A percentile compares a stretch with the other conserved stretches of the same genome.
Conservation (phyloP, 192 early-diverging fungal genomes). For the Backusella australiensis region DNA sequence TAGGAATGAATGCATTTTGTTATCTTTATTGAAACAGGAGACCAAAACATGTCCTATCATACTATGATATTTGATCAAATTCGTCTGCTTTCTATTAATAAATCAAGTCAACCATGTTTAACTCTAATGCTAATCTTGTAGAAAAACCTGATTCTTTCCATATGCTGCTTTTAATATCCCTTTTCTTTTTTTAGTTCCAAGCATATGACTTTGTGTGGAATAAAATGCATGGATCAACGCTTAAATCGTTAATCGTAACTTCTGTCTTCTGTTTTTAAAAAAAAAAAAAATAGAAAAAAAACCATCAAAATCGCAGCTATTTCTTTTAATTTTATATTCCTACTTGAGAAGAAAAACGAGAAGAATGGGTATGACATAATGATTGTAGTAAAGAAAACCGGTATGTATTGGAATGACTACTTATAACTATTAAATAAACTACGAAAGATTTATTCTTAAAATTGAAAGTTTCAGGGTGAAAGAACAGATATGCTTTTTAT, state of each 20-base stretch:
- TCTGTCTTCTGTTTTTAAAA: background rate
- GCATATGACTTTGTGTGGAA: background rate
- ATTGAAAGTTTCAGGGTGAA: too few species aligned
- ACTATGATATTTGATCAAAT: background rate
- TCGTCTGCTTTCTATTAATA: background rate
- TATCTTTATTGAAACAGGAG: background rate
- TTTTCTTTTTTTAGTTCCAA: background rate
- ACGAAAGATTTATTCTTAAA: too few species aligned
- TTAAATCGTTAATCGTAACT: background rate
- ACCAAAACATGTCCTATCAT: background rate
- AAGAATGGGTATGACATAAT: background rate
- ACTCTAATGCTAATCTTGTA: background rate
- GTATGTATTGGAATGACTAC: too few species aligned
- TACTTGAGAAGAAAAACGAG: background rate
- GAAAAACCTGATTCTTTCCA: background rate
- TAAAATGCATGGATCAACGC: background rate
- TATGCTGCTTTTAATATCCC: background rate
- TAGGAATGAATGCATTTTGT: background rate
- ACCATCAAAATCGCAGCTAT: background rate
- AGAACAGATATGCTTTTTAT: too few species aligned
- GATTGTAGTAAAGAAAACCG: too few species aligned
- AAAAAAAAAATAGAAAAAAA: too few species aligned
- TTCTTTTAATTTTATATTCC: background rate
- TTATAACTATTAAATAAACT: too few species aligned
- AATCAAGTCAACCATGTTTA: background rate